Base-by-base conservation (phyloP, 1,139 yeast genomes). In the Suhomyces chickasaworum region DNA sequence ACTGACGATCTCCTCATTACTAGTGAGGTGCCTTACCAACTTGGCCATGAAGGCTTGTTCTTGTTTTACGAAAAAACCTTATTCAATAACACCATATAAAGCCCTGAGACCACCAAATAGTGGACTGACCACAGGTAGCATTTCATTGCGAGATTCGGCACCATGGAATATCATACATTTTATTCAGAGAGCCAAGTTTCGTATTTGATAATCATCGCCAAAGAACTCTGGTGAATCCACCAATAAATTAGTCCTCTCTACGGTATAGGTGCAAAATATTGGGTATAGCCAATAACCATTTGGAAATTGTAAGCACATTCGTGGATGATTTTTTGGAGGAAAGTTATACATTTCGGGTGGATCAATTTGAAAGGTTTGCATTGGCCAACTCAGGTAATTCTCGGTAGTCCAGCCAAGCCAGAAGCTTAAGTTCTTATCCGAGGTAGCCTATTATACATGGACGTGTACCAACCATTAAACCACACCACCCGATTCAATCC, bases 11-110 rank as follows among this genome's bases (percentile, higher is more conserved):
- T 84, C 86, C 82, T 81, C 89, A 84, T 83, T 83, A 83, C 89
- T 84, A 83, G 89, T 84, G 89, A 81, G 82, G 86, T 86, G 89
- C 89, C 89, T 84, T 84, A 84, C 89, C 89, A 83, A 83, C 89
- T 84, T 83, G 89, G 89, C 73, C 73, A 48, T 49, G 45, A 42
- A 47, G 52, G 50, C 51, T 7, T 15, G 21, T 29, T 23, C 8
- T 33, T 23, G 27, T 23, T 9, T 12, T 23, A 23, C 27, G 27
- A 23, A 3, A 23, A 23, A 9, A 3, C 27, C 10, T n/a, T n/a
- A n/a, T n/a, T n/a, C n/a, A n/a, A 20, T 20, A 20, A 20, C 7
- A 7, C 22, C 22, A 20, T 20, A 5, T 20, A 20, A 20, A n/a
- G n/a, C n/a, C n/a, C n/a, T n/a, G n/a, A n/a, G n/a, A n/a, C n/a